Evolutionary conservation across 78 protist genomes (phyloP).

Genomic region (Protostelium mycophagum): DNA sequence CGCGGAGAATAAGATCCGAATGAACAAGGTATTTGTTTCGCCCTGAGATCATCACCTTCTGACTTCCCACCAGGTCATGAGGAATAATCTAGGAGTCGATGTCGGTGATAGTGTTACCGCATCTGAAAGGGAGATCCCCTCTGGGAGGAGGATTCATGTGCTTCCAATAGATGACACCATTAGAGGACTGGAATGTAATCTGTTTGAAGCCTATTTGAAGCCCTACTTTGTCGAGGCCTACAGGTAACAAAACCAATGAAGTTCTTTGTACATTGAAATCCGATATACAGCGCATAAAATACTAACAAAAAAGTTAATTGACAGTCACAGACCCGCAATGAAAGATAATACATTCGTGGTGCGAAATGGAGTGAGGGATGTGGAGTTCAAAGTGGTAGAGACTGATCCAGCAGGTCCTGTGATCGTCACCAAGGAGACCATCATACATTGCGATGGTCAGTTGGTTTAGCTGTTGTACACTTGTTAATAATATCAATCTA

Average conservation of each 20-base stretch:
- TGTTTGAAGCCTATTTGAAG: conserved; percentile 96
- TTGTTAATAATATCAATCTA: no score
- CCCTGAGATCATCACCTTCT: conserved; percentile 9
- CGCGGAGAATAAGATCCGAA: conserved; percentile 88
- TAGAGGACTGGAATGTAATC: conserved; percentile 97
- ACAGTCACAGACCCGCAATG: conserved; percentile 98
- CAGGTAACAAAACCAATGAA: no score
- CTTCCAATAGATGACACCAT: conserved; percentile 99
- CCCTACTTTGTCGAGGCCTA: conserved; percentile 99
- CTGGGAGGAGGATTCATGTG: conserved; percentile 92
- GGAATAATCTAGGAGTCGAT: conserved; percentile 86
- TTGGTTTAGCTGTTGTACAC: conserved; percentile 95
- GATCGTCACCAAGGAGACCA: conserved; percentile 95
- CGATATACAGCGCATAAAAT: no score
- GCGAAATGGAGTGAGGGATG: conserved; percentile 99
- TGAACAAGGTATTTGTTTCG: conserved; percentile 86
- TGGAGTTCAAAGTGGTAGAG: conserved; percentile 99
- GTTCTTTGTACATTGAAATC: no score
- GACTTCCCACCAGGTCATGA: conserved; percentile 16
- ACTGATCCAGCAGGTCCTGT: conserved; percentile 91
- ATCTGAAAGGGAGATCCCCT: conserved; percentile 86
- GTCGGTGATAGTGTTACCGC: conserved; percentile 95
- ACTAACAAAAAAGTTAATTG: no score
- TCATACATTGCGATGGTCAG: conserved; percentile 99
- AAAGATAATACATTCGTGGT: conserved; percentile 80